Evolutionary conservation across 805 yeast species (phyloP).

Genomic region (Yarrowia divulgata): DNA sequence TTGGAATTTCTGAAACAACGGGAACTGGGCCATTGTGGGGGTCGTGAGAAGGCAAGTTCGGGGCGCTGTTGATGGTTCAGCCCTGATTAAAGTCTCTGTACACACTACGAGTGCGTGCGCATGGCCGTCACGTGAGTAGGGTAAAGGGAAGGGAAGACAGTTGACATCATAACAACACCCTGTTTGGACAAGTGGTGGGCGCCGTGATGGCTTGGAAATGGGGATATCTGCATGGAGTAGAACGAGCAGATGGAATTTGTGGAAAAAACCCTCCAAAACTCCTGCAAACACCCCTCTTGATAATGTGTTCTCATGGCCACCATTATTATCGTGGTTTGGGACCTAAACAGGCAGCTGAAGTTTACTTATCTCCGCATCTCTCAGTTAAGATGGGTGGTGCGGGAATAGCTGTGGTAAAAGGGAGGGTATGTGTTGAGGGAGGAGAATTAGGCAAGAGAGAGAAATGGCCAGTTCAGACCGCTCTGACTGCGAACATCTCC

Average conservation of each 20-base stretch:
- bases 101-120: neutral
- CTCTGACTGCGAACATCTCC: neutral
- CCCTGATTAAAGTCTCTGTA: conserved; percentile 6
- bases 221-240: neutral
- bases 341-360: neutral
- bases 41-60: conserved; percentile 2
- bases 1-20: conserved; percentile 33
- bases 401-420: neutral
- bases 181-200: conserved; percentile 2
- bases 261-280: neutral
- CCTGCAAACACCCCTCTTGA: neutral
- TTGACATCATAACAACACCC: neutral
- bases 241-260: neutral
- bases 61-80: conserved; percentile 14
- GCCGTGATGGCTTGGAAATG: neutral
- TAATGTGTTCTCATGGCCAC: neutral
- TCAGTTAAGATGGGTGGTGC: conserved; percentile 1
- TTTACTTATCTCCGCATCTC: conserved; percentile 5
- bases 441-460: too few species aligned
- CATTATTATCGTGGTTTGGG: conserved; percentile 12
- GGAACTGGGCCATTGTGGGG: conserved; percentile 35
- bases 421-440: too few species aligned
- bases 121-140: conserved; percentile 29
- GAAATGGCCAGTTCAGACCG: too few species aligned
- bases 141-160: neutral